Base-by-base conservation (phyloP, 805 yeast species). In the Gaillardinia entomophila region DNA sequence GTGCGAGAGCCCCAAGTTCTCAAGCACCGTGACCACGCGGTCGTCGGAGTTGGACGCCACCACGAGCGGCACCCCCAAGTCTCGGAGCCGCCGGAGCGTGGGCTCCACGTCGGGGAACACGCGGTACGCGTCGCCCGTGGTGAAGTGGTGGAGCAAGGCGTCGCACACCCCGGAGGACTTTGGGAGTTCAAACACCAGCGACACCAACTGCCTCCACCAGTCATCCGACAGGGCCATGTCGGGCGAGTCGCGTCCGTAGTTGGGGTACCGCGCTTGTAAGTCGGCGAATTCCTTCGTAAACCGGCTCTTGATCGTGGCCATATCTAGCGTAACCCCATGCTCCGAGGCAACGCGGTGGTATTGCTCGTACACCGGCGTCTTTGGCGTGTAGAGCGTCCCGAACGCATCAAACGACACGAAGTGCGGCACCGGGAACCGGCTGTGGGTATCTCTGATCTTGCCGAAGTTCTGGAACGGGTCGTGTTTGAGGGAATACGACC, bases 361-460 rank as follows among this genome's bases (percentile, higher is more conserved):
- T 39, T 73, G 79, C n/a, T 59, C 53, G 26, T 72, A 53, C 0
- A 81, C 71, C 0, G 83, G 74, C 18, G 56, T 55, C 13, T 60
- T 62, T 2, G 88, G 82, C 0, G 72, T 59, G 48, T 78, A 80
- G 6, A 82, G 51, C 0, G 89, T 82, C 27, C 75, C 78, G 55
- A 78, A 82, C 0, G 80, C 83, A 53, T 82, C 90, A 34, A 81
- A 68, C 1, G 87, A 75, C 0, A 82, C 54, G 3, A 79, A 49
- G 25, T 19, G 22, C 22, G 22, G 22, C 6, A 6, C 8, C 10
- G 8, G 8, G 10, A 19, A 19, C 25, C 10, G 5, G 12, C 11
- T 23, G 25, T n/a, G 11, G 5, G 25, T n/a, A 4, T 23, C 25
- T 10, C 22, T 19, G 22, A 19, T 19, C 22, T 19, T 19, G 22